Evolutionary conservation across 1,139 yeast genomes (phyloP).

Genomic region (Saccharomyces hybrid): DNA sequence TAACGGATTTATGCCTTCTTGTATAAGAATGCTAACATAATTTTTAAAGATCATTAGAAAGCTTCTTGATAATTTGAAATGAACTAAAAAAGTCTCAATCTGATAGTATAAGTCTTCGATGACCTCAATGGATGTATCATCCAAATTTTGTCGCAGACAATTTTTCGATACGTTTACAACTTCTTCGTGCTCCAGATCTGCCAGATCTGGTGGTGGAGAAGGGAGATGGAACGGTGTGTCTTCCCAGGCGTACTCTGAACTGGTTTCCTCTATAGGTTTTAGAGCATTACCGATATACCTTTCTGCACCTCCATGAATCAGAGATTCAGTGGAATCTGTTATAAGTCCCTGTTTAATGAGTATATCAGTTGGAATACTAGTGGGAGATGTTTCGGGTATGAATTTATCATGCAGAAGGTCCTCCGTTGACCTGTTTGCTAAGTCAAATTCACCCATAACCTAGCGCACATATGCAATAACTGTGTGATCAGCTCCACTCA

Average conservation of each 20-base stretch:
- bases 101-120: background rate
- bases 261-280: background rate
- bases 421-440: background rate
- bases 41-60: conserved; percentile 10
- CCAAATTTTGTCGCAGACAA: background rate
- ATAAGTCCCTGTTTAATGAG: background rate
- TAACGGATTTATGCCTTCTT: conserved; percentile 10
- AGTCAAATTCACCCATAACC: background rate
- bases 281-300: background rate
- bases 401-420: background rate
- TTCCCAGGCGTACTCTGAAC: background rate
- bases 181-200: background rate
- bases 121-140: background rate
- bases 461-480: background rate
- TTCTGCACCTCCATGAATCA: background rate
- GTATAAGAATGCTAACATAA: conserved; percentile 9
- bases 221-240: background rate
- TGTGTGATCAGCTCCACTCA: background rate
- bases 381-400: background rate
- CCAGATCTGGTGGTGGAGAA: background rate
- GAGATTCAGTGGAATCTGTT: background rate
- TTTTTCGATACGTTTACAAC: background rate
- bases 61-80: conserved; percentile 8
- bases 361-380: background rate
- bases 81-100: background rate